Evolutionary conservation across 331 rosid genomes (phyloP), one percentile per base, ranked within the genome.

Genomic region (Saraca asoca): DNA sequence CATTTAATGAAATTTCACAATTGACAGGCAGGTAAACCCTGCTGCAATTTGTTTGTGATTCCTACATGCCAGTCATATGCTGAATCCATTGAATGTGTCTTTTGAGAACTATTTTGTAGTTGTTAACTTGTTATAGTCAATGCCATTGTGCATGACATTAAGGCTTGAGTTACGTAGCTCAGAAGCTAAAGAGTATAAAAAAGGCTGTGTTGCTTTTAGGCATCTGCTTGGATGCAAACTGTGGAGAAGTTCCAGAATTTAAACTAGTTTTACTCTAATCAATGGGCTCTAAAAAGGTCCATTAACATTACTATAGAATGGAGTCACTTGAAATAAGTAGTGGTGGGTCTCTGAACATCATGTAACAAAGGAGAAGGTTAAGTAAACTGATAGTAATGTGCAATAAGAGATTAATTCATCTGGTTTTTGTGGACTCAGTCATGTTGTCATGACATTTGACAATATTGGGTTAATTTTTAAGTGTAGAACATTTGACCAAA

Each of bases 191-290:
- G 45, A 41, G 33, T 1, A 54, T 8, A 33, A 17, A 38, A 24
- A 24, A 50, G 12, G 16, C 31, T 63, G 8, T 48, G 39, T 64
- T 56, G 12, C 5, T 62, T 62, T 16, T 15, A 65, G 72, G 57
- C 56, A 11, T 56, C 13, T 62, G 37, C 17, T 46, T 17, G 10
- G 60, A 33, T 51, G 45, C 15, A 58, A 70, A 64, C 57, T 20
- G 12, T 55, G 62, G 9, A 12, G 51, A 65, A 50, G 52, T 44
- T 70, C n/a, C 49, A 58, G 42, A 50, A 57, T 35, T 39, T 38
- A 12, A 42, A 42, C 10, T 42, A 31, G 38, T 38, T 43, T 34
- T 51, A 41, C 33, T 15, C 6, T 13, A 12, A 13, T 58, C 16
- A 18, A 14, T 7, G 35, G 43, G 33, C 38, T 13, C 12, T 15